Evolutionary conservation across 805 yeast species (phyloP).

Genomic region (Priceomyces carsonii): DNA sequence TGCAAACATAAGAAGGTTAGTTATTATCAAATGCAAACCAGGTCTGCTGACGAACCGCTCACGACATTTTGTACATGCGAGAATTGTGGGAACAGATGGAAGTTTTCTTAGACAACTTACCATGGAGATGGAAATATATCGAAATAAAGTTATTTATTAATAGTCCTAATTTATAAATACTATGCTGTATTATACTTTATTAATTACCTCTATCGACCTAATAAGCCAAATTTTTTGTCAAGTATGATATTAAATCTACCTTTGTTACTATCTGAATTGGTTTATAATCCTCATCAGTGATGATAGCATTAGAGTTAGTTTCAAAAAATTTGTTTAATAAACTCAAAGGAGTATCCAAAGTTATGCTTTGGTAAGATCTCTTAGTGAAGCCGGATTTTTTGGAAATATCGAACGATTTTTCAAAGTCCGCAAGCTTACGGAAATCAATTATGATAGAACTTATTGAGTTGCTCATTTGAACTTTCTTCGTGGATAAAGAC

Average conservation of each 20-base stretch:
- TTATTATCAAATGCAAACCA: slow-evolving; percentile 95
- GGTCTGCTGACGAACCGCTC: slow-evolving; percentile 98
- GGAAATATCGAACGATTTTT: slow-evolving; percentile 62
- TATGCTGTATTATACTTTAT: background rate
- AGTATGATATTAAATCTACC: slow-evolving; percentile 70
- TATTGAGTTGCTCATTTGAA: slow-evolving; percentile 57
- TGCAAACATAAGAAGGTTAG: slow-evolving; percentile 97
- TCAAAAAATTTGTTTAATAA: slow-evolving; percentile 80
- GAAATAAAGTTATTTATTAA: background rate
- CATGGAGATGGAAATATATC: background rate
- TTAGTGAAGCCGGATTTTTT: slow-evolving; percentile 56
- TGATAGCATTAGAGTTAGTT: slow-evolving; percentile 80
- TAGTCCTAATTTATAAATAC: background rate
- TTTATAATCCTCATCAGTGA: slow-evolving; percentile 66
- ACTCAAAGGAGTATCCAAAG: slow-evolving; percentile 61
- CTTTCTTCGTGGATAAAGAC: slow-evolving; percentile 60
- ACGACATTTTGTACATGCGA: slow-evolving; percentile 98
- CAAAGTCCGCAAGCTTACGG: slow-evolving; percentile 66
- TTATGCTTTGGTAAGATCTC: slow-evolving; percentile 67
- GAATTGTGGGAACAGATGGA: slow-evolving; percentile 97
- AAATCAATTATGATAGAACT: slow-evolving; percentile 68
- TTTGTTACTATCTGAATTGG: slow-evolving; percentile 86
- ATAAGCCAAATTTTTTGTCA: slow-evolving; percentile 35
- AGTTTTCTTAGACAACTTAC: slow-evolving; percentile 62
- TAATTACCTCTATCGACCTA: slow-evolving; percentile 5